phyloP scores from a whole-genome alignment of 2,329 filamentous ascomycete genomes.

The Bimuria novae-zelandiae region DNA sequence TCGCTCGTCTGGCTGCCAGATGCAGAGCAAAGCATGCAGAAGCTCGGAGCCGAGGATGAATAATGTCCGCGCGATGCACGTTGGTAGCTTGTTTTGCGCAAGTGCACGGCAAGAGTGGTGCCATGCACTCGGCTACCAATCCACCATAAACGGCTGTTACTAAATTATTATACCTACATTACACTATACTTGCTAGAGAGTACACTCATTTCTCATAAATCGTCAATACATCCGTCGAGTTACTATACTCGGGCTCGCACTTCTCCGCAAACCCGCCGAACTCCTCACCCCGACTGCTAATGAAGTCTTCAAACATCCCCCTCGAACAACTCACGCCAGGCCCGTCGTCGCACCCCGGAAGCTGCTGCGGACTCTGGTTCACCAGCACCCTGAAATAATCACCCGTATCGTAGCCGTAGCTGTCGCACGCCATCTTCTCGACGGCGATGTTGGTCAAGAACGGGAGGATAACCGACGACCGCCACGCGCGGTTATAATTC shows the following conservation, averaged over 20 bases:
- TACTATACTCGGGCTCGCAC: slow-evolving; percentile 50
- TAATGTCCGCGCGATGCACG: no score
- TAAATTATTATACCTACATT: slow-evolving; percentile 11
- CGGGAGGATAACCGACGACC: slow-evolving; percentile 65
- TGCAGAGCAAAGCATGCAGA: no score
- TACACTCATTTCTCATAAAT: slow-evolving; percentile 31
- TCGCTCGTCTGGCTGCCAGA: no score
- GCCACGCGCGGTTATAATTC: slow-evolving; percentile 68
- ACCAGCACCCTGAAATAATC: slow-evolving; percentile 59
- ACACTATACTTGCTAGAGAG: no score
- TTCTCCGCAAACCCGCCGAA: slow-evolving; percentile 51
- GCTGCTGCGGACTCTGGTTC: slow-evolving; percentile 56
- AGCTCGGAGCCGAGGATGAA: no score
- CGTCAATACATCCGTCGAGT: slow-evolving; percentile 49
- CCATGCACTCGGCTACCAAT: no score
- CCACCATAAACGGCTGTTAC: no score
- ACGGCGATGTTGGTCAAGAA: slow-evolving; percentile 70
- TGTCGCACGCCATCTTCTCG: slow-evolving; percentile 67
- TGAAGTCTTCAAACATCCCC: slow-evolving; percentile 49
- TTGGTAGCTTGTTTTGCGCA: no score
- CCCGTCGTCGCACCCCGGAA: slow-evolving; percentile 55
- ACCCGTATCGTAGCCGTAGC: slow-evolving; percentile 57
- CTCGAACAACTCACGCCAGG: slow-evolving; percentile 57
- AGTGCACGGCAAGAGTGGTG: no score
- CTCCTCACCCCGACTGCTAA: slow-evolving; percentile 48